Percentiles rank a stretch among this genome's conserved stretches.
These are phyloP conservation scores for Murraya koenigii DNA, from an alignment of 345 rosid genomes.

Conservation along the genomic window DNA sequence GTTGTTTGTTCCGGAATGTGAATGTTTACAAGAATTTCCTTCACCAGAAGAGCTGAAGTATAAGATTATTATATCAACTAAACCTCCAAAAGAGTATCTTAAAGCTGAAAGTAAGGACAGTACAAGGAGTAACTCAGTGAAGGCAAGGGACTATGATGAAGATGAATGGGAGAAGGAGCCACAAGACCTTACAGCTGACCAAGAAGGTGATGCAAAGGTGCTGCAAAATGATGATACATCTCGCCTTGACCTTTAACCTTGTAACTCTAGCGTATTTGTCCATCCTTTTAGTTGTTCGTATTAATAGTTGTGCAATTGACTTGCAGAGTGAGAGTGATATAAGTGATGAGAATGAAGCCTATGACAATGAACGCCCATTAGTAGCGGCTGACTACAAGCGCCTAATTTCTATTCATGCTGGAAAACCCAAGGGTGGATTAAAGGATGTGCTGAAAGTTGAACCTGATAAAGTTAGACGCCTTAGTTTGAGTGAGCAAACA, in stretches of 20 bases:
- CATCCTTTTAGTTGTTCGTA: not conserved
- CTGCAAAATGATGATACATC: not conserved
- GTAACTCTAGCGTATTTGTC: not conserved
- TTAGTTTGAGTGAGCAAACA: constrained; percentile 34
- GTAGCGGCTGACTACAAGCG: constrained; percentile 24
- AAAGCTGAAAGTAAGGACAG: constrained; percentile 34
- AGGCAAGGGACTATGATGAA: constrained; percentile 45
- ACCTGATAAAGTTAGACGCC: constrained; percentile 25
- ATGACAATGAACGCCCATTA: not conserved
- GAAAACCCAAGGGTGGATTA: constrained; percentile 32
- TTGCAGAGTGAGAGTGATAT: constrained; percentile 23
- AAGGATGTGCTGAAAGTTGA: constrained; percentile 31
- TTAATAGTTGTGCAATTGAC: not conserved
- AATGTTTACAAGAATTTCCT: constrained; percentile 54
- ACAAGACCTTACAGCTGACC: constrained; percentile 29
- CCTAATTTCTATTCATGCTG: constrained; percentile 39
- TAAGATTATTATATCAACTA: constrained; percentile 61
- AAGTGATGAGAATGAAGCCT: constrained; percentile 24
- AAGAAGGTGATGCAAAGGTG: constrained; percentile 24
- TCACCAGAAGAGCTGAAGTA: constrained; percentile 68
- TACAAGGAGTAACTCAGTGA: constrained; percentile 26
- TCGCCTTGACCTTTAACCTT: not conserved
- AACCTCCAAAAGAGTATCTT: constrained; percentile 50
- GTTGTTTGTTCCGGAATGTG: constrained; percentile 48
- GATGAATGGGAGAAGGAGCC: constrained; percentile 44